Evolutionary conservation across 345 rosid genomes (phyloP), one percentile per base, ranked within the genome.

Genomic region (Populus simonii): DNA sequence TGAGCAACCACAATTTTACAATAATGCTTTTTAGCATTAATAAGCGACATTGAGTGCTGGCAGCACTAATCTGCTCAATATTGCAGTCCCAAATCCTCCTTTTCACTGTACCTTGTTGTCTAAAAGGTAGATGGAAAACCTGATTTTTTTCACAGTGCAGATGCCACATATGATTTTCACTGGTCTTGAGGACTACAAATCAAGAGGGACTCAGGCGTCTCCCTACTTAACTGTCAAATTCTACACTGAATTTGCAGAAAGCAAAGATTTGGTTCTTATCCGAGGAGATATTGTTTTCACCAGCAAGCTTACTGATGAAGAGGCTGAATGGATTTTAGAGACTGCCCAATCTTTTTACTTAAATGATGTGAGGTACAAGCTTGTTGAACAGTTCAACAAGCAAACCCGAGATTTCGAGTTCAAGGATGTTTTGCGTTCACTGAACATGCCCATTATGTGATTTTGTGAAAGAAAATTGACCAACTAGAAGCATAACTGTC

Each of bases 111-210:
- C 18, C 25, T 66, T 47, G 66, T 83, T 27, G 29, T 23, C 62
- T 41, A 17, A 5, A 16, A 68, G 36, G 45, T 25, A 41, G 55
- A 25, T 35, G 15, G 27, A 29, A 62, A 38, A 68, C 75, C 0
- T 74, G 53, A 16, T 62, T 57, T 79, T 82, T 25, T 82, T 88
- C n/a, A 86, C 96, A 96, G 99, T 93, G 78, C 90, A 93, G 78
- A 86, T 90, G 88, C 97, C 98, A 9, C 92, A 95, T 87, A 88
- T 95, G 65, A 74, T 92, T 80, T 91, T 93, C 84, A 95, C 98
- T 3, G 93, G 99, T 80, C 97, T 93, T 18, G 99, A 96, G 88
- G 99, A 95, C 88, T 95, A 95, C 90, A 95, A 91, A 86, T 96
- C 96, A 53, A 90, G 94, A 81, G 98, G 99, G 85, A 90, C 98